Conservation (phyloP, 164 flowering plant genomes). For the Aristolochia californica region DNA sequence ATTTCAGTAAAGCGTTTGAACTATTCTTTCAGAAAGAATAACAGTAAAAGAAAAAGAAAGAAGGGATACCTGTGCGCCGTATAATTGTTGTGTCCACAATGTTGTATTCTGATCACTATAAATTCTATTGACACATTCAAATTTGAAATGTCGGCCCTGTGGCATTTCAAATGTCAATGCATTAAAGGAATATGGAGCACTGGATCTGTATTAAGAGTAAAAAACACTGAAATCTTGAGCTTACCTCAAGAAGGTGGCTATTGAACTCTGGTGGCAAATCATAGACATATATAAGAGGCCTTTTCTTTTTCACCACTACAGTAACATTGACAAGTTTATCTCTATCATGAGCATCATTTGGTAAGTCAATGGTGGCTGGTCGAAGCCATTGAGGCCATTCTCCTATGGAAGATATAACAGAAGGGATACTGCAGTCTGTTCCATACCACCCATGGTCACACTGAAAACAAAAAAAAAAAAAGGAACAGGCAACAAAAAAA, state of each 20-base stretch:
- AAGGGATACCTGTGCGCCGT: constrained; percentile 79
- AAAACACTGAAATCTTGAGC: constrained; percentile 7
- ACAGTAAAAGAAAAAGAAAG: background rate
- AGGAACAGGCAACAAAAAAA: background rate
- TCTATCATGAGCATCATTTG: constrained; percentile 22
- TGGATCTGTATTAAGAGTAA: background rate
- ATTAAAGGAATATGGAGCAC: background rate
- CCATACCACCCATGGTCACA: constrained; percentile 92
- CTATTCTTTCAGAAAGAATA: background rate
- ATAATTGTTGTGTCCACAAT: constrained; percentile 78
- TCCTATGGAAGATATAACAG: constrained; percentile 47
- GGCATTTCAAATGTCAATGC: constrained; percentile 5
- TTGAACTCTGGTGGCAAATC: constrained; percentile 92
- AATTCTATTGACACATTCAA: constrained; percentile 83
- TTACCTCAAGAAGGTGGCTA: constrained; percentile 87
- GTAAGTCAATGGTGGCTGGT: constrained; percentile 64
- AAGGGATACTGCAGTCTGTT: constrained; percentile 84
- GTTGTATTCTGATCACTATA: constrained; percentile 68
- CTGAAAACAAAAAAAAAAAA: constrained; percentile 20
- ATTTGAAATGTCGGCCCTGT: constrained; percentile 91
- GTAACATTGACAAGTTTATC: constrained; percentile 30
- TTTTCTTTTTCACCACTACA: constrained; percentile 64
- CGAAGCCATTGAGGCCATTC: constrained; percentile 96
- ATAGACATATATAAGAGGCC: constrained; percentile 91
- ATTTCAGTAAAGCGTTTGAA: background rate